Evolutionary conservation across 208 protist genomes (phyloP), one percentile per base, ranked within the genome.

Genomic region (Leishmania major): DNA sequence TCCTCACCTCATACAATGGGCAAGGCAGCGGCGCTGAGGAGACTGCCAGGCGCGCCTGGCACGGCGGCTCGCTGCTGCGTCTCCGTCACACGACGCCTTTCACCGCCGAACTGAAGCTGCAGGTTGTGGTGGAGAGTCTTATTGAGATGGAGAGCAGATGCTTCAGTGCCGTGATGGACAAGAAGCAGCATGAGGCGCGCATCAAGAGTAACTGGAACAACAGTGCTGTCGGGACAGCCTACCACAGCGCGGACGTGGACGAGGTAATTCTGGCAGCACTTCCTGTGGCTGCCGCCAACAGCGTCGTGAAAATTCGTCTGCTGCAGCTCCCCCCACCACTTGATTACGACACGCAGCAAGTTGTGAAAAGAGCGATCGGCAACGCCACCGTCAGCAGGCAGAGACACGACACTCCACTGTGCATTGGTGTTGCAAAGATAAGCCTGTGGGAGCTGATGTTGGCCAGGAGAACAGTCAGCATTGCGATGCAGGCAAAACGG

Each of bases 371-470:
- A 31, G 70, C 64, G 7, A 47, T 87, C 13, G 67, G 75, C 28
- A 8, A 31, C 28, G 81, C 53, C 31, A 78, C 77, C 22, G 51
- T 73, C 15, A 77, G 79, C 51, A 81, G 79, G 28, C 87, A 80
- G 75, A 84, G 83, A 15, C 70, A 82, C 57, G 88, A 90, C 72
- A 89, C 67, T 4, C 89, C 91, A 13, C 78, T 97, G 35, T 97
- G 94, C 79, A 92, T 97, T 77, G 94, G 94, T 19, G 91, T 97
- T 1, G 88, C 91, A 43, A 97, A 96, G 75, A 89, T 97, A 69
- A 91, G 84, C 25, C 82, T 97, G 49, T 84, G 88, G 49, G 90
- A 96, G 66, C 77, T 97, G 40, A 88, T 96, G 66, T 72, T 86
- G 17, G 89, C 86, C 8, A 84, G 90, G 37, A 80, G 92, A 40